Percentiles rank a stretch among this genome's conserved stretches.
phyloP scores from a whole-genome alignment of 2,329 filamentous ascomycete genomes.

The Aspergillus hiratsukae region DNA sequence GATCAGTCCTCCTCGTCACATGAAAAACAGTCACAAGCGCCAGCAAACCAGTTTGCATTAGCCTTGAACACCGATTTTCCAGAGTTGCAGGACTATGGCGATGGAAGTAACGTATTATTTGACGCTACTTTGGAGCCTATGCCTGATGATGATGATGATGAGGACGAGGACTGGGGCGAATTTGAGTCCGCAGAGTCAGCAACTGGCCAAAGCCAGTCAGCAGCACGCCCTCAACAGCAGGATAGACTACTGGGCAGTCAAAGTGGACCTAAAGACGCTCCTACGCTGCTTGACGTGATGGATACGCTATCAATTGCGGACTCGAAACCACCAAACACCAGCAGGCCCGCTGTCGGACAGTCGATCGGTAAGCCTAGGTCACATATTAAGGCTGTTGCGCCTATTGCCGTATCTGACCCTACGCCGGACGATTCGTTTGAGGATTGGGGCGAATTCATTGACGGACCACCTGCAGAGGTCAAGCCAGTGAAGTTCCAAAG shows the following conservation, averaged over 20 bases:
- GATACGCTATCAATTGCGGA: constrained; percentile 28
- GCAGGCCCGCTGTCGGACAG: neutral
- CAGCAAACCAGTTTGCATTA: constrained; percentile 4
- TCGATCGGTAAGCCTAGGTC: neutral
- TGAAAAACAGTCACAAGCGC: neutral
- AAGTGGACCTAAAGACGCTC: neutral
- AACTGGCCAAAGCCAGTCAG: constrained; percentile 4
- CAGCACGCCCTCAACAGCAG: neutral
- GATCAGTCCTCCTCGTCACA: neutral
- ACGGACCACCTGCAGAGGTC: constrained; percentile 23
- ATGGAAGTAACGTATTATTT: constrained; percentile 55
- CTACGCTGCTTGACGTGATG: constrained; percentile 21
- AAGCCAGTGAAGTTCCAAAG: constrained; percentile 8
- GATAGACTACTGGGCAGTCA: neutral
- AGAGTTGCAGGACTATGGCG: constrained; percentile 20
- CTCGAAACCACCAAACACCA: constrained; percentile 9
- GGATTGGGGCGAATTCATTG: constrained; percentile 52
- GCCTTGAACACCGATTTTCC: constrained; percentile 12
- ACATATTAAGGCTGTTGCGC: constrained; percentile 13
- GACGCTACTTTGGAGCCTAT: constrained; percentile 47
- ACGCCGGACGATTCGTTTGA: constrained; percentile 22
- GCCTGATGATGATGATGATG: constrained; percentile 23
- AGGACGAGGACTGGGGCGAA: constrained; percentile 44
- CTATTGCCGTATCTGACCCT: constrained; percentile 9
- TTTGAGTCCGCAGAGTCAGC: constrained; percentile 35